Base-by-base conservation (phyloP, 228 moss, liverwort and hornwort genomes). In the Sphagnum fallax region DNA sequence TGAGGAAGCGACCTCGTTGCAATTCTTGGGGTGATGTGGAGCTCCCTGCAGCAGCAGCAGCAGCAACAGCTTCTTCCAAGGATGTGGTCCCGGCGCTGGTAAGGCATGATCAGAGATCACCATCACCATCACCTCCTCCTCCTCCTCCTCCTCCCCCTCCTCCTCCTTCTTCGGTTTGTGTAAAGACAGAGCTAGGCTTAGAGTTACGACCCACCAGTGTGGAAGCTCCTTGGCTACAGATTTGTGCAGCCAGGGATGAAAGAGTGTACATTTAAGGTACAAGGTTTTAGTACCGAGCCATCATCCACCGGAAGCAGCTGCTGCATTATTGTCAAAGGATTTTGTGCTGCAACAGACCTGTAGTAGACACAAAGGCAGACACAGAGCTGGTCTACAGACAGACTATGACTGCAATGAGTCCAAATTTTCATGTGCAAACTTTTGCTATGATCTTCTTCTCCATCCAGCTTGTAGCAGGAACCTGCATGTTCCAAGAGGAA, bases 181-280 rank as follows among this genome's bases (percentile, higher is more conserved):
- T 80, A 47, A 72, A 62, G 53, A 71, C 82, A 51, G 82, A 83
- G 78, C 73, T 82, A 52, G 77, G 71, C 47, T 75, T 75, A 47
- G 86, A 82, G 52, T 65, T 78, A 53, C 79, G 81, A 75, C 77
- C 67, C 7, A 70, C 71, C 59, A 58, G 75, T 49, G 76, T 64
- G 59, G 69, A 80, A 66, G 58, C 72, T 16, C 78, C 82, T 65
- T 86, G 86, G 86, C 67, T 86, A 70, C 86, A 82, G 74, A 83
- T 86, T 50, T 71, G 78, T 70, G 86, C 70, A 71, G 67, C 77
- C 62, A 79, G 86, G 51, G 86, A 86, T 72, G 80, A 82, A 80
- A 74, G 82, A 74, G 80, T 86, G 76, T 86, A 86, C 67, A 86
- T 86, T 83, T 86, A 78, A 85, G 32, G 32, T 32, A 32, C 32